These are phyloP conservation scores for Ceratorhiza oryzae-sativae DNA, from an alignment of 1,284 basidiomycete genomes.

Conservation along the genomic window DNA sequence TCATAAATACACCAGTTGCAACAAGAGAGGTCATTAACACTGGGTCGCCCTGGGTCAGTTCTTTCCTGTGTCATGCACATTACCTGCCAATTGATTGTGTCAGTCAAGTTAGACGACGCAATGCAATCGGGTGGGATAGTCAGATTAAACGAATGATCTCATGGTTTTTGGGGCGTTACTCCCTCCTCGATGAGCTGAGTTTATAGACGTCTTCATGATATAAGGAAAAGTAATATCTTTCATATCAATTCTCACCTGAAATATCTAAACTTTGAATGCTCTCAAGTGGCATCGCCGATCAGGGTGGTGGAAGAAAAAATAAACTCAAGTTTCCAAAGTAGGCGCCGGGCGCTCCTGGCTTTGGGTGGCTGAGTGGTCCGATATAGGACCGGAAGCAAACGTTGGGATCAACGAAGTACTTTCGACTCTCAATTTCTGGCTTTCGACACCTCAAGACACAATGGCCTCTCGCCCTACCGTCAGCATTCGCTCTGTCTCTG, in stretches of 20 bases:
- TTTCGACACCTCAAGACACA: conserved; percentile 48
- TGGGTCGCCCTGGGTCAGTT: background rate
- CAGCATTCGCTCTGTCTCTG: conserved; percentile 76
- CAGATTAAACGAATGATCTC: conserved; percentile 40
- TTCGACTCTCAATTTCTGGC: conserved; percentile 35
- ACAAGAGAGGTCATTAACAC: too few species aligned
- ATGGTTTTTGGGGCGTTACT: conserved; percentile 43
- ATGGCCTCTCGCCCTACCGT: conserved; percentile 94
- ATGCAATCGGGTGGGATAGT: background rate
- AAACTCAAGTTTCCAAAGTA: background rate
- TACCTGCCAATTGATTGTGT: background rate
- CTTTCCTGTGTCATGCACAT: background rate
- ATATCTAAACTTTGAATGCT: too few species aligned
- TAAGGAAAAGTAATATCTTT: too few species aligned
- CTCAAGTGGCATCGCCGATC: background rate
- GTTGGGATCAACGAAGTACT: conserved; percentile 23
- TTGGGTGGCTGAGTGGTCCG: background rate
- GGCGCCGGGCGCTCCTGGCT: background rate
- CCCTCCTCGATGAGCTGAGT: conserved; percentile 44
- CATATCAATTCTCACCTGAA: too few species aligned
- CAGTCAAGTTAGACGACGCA: background rate
- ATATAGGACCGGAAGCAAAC: conserved; percentile 34
- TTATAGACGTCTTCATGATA: conserved; percentile 42
- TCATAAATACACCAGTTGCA: too few species aligned
- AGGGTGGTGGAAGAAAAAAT: conserved; percentile 1